Base-by-base conservation (phyloP, 148 eudicot genomes). In the Talinum fruticosum region DNA sequence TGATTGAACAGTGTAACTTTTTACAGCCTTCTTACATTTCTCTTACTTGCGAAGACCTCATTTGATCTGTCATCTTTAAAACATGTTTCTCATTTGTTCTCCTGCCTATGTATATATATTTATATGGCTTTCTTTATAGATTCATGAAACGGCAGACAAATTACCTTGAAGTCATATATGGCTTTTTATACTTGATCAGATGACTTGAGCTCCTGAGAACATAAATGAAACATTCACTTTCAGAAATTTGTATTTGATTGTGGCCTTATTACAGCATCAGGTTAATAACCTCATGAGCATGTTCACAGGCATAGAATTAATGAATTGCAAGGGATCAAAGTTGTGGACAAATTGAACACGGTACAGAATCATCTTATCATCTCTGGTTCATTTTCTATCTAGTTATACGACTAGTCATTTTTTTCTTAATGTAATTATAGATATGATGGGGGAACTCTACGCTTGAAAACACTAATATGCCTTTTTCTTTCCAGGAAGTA, bases 321-420 rank as follows among this genome's bases (percentile, higher is more conserved):
- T 75, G 84, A 79, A 44, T 76, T 87, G 78, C 83, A 73, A 73
- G 74, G 36, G 69, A 85, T 87, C 71, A 73, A 87, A 75, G 80
- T 68, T 73, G 90, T 87, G 72, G 82, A 87, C 79, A 75, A 72
- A 70, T 67, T 71, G 64, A 85, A 87, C 72, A 87, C 80, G 88
- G 88, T 87, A 83, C 66, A 57, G 26, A 62, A 10, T 35, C 66
- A 21, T 57, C 69, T 71, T 61, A 5, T 53, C 51, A 57, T 34
- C 33, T 72, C 28, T 72, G 41, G 76, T 69, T 75, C 37, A 28
- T 8, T 71, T 14, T 64, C 29, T 37, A 28, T 59, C 53, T 68
- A 28, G 23, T 66, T 61, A 26, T 24, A 41, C 13, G 0, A 62
- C 23, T 41, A 8, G 21, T 28, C 49, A 26, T 29, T 28, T 16